Base-by-base conservation (phyloP, 1,139 yeast species). In the Geotrichum klebahnii region DNA sequence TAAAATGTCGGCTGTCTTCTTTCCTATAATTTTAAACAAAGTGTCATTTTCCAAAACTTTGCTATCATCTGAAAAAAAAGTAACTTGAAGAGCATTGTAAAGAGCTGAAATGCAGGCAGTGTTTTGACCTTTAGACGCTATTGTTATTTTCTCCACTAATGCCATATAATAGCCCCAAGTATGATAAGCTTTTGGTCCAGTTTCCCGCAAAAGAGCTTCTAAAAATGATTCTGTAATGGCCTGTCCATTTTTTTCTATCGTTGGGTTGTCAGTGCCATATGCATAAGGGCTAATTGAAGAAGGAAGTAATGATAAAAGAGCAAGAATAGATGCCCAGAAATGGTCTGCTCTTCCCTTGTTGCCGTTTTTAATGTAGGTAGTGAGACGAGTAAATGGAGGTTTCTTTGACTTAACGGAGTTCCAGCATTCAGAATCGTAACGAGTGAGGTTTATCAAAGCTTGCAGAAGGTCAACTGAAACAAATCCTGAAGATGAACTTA, bases 401-500 rank as follows among this genome's bases (percentile, higher is more conserved):
- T 62, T 59, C 16, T 59, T 56, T 9, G 45, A 37, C 5, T 38
- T n/a, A 2, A 45, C 50, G 9, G 57, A n/a, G 3, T 53, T 53
- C 70, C 69, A 67, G 10, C 57, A 44, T 2, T 54, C 53, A 1
- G 68, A 65, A 51, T 56, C 55, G 17, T 54, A 47, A 40, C 57
- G 57, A 4, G 68, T 60, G 20, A 62, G 43, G 3, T 54, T 51
- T 23, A 60, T 62, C 46, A 66, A 48, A 1, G 67, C 51, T 40
- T 63, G 62, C 19, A 64, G 46, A n/a, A 66, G 43, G 37, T 61
- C 59, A 23, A 64, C 62, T 33, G 61, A 58, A 16, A 61, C 60
- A 1, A 58, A 51, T 26, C 62, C 59, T 19, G 56, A 57, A 46
- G 63, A 56, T 2, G 63, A 53, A 29, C 62, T 63, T 32, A 61